Percentiles rank a stretch among this genome's conserved stretches.
Conservation (phyloP, 1,139 yeast genomes). For the Geotrichum restrictum region DNA sequence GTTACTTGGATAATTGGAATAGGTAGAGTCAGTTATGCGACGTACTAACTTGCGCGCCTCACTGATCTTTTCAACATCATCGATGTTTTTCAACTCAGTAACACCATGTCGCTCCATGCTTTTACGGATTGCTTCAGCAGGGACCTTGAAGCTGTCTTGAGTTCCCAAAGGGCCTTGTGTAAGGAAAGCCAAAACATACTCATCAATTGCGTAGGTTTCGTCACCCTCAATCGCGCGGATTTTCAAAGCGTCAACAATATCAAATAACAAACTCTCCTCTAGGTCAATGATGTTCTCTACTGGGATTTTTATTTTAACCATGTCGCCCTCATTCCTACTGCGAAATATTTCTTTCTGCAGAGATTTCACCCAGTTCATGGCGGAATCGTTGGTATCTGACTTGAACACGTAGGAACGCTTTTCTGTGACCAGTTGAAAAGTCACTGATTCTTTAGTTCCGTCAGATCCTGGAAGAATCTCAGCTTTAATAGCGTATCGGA, state of each 20-base stretch:
- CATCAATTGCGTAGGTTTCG: conserved; percentile 56
- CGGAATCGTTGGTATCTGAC: conserved; percentile 69
- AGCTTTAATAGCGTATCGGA: conserved; percentile 59
- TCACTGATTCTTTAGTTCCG: conserved; percentile 31
- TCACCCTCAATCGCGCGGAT: conserved; percentile 50
- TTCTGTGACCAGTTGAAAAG: conserved; percentile 46
- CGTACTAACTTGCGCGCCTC: conserved; percentile 15
- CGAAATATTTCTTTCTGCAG: conserved; percentile 75
- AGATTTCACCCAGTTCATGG: conserved; percentile 74
- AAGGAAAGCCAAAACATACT: conserved; percentile 66
- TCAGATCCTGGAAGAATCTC: conserved; percentile 43
- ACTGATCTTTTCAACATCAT: conserved; percentile 7
- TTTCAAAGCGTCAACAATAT: conserved; percentile 48
- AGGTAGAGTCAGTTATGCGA: conserved; percentile 19
- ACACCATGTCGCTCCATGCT: conserved; percentile 16
- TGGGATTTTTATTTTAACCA: conserved; percentile 76
- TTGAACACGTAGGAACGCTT: conserved; percentile 59
- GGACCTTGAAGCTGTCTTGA: conserved; percentile 13
- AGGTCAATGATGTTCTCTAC: conserved; percentile 60
- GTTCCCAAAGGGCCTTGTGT: conserved; percentile 2
- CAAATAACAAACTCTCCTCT: conserved; percentile 51
- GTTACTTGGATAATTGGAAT: not conserved
- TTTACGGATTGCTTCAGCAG: conserved; percentile 18
- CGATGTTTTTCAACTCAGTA: not conserved
- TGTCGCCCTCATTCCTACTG: conserved; percentile 63